Evolutionary conservation across 2,329 filamentous ascomycete species (phyloP).

Genomic region (Rhynchosporium secalis): DNA sequence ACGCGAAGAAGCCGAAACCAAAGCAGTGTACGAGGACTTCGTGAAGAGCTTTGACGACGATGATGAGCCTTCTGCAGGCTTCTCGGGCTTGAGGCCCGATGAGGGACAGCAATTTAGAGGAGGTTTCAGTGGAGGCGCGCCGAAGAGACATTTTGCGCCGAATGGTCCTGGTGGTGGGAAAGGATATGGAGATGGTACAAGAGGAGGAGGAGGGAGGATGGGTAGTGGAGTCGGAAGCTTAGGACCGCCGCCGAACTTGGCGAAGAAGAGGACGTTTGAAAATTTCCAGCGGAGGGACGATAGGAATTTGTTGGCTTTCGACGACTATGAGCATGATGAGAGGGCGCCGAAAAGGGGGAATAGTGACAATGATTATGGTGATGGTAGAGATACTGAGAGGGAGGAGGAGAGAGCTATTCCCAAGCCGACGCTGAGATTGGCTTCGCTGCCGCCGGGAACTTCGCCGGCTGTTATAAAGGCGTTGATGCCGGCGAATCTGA

Average conservation of each 20-base stretch:
- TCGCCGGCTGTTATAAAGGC: constrained; percentile 61
- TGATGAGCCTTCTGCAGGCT: constrained; percentile 41
- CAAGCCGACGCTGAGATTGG: constrained; percentile 62
- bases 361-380: constrained; percentile 42
- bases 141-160: constrained; percentile 63
- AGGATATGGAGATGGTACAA: constrained; percentile 21
- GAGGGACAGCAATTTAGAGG: constrained; percentile 27
- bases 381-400: constrained; percentile 43
- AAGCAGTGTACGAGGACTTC: constrained; percentile 83
- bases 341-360: constrained; percentile 30
- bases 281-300: constrained; percentile 44
- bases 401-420: constrained; percentile 58
- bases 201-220: constrained; percentile 43
- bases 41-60: constrained; percentile 73
- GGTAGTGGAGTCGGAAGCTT: constrained; percentile 62
- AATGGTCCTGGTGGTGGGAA: constrained; percentile 35
- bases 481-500: constrained; percentile 58
- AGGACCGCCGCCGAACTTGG: constrained; percentile 52
- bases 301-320: constrained; percentile 37
- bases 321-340: constrained; percentile 37
- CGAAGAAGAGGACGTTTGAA: constrained; percentile 56
- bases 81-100: constrained; percentile 23
- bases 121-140: constrained; percentile 39
- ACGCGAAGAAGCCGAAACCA: constrained; percentile 83
- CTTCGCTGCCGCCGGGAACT: constrained; percentile 60